A percentile compares a stretch with the other conserved stretches of the same genome.
phyloP scores from a whole-genome alignment of 192 early-diverging fungal species.

The Backusella mclennaniae region DNA sequence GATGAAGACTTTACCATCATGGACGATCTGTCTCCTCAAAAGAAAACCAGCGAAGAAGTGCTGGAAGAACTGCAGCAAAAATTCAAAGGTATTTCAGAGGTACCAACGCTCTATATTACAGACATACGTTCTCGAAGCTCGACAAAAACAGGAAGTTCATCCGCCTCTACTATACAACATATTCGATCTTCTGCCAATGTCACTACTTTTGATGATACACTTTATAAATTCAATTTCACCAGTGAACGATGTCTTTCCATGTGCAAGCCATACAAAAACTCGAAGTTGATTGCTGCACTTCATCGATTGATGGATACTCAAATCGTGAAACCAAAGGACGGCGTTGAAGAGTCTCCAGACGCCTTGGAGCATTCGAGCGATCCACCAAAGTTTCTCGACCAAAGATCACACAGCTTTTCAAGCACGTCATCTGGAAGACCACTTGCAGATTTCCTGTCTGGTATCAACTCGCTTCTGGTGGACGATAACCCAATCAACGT shows the following conservation, averaged over 20 bases:
- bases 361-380: not conserved
- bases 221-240: not conserved
- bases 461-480: conserved; percentile 44
- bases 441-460: not conserved
- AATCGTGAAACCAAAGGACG: not conserved
- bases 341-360: not conserved
- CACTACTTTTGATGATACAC: not conserved
- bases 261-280: not conserved
- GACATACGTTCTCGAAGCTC: not conserved
- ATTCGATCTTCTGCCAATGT: not conserved
- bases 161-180: not conserved
- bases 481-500: conserved; percentile 77
- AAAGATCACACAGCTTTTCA: not conserved
- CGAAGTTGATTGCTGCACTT: not conserved
- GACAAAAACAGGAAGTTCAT: not conserved
- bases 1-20: conserved; percentile 8
- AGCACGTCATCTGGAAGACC: not conserved
- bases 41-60: not conserved
- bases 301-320: not conserved
- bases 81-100: not conserved
- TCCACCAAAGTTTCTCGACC: not conserved
- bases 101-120: not conserved
- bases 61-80: not conserved
- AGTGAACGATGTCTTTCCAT: not conserved
- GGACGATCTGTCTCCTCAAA: not conserved